phyloP scores from a whole-genome alignment of 768 basidiomycete genomes.

The Kwoniella europaea region DNA sequence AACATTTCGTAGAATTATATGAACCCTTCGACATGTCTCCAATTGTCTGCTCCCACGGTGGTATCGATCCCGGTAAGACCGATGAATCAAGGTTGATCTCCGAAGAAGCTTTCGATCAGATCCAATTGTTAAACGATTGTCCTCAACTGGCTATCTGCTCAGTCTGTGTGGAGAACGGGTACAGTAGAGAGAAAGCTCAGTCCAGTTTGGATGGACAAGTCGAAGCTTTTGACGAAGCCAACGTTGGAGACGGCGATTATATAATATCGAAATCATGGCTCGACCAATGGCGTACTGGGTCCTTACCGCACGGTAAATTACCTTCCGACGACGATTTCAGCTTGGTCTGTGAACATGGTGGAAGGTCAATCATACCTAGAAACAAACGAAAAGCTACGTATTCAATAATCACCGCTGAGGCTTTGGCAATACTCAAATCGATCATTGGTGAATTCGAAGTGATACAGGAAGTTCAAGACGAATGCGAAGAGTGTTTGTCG shows the following conservation, averaged over 20 bases:
- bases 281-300: conserved; percentile 29
- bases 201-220: conserved; percentile 20
- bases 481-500: conserved; percentile 19
- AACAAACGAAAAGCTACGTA: not conserved
- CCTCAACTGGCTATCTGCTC: conserved; percentile 32
- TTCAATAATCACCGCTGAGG: conserved; percentile 15
- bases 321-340: conserved; percentile 29
- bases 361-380: not conserved
- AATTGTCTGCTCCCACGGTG: conserved; percentile 34
- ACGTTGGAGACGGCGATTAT: conserved; percentile 19
- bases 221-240: conserved; percentile 29
- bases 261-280: conserved; percentile 40
- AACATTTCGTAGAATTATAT: conserved; percentile 18
- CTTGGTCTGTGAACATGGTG: conserved; percentile 41
- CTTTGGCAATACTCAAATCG: conserved; percentile 29
- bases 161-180: conserved; percentile 29
- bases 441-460: conserved; percentile 26
- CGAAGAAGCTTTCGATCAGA: conserved; percentile 27
- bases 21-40: conserved; percentile 26
- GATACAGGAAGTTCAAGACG: conserved; percentile 7
- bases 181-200: not conserved
- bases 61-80: conserved; percentile 36
- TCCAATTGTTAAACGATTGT: conserved; percentile 10
- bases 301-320: not conserved
- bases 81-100: conserved; percentile 31